phyloP scores from a whole-genome alignment of 2,329 filamentous ascomycete genomes.

The Ophiobolus disseminans region DNA sequence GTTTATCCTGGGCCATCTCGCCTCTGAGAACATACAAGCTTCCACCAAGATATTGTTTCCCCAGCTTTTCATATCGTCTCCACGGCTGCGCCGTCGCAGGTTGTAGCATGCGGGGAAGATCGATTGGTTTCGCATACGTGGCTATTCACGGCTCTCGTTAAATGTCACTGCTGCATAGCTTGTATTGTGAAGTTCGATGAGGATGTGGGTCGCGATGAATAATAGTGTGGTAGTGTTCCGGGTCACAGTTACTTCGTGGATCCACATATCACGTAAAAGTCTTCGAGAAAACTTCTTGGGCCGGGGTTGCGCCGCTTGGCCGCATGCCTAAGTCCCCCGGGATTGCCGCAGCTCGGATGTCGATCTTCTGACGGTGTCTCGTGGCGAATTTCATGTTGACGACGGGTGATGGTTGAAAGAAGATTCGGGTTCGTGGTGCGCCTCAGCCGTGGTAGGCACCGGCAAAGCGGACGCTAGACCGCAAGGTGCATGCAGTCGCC shows the following conservation, averaged over 20 bases:
- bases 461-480: too few species aligned
- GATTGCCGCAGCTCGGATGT: conserved; percentile 19
- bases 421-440: too few species aligned
- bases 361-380: conserved; percentile 10
- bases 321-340: conserved; percentile 18
- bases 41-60: too few species aligned
- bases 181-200: conserved; percentile 24
- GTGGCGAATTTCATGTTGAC: conserved; percentile 4
- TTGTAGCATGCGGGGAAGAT: conserved; percentile 33
- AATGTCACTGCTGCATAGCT: conserved; percentile 9
- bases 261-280: conserved; percentile 44
- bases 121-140: conserved; percentile 12
- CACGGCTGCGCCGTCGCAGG: conserved; percentile 21
- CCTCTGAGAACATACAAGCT: too few species aligned
- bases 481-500: too few species aligned
- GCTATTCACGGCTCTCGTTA: conserved; percentile 24
- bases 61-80: conserved; percentile 12
- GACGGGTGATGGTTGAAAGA: background rate
- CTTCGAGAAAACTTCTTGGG: conserved; percentile 34
- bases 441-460: too few species aligned
- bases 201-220: conserved; percentile 37
- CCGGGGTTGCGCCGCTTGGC: conserved; percentile 30
- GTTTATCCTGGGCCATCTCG: conserved; percentile 28
- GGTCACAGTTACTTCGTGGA: conserved; percentile 25
- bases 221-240: conserved; percentile 30